Evolutionary conservation across 352 stramenopile genomes (phyloP).

Genomic region (Globisporangium recalcitrans): DNA sequence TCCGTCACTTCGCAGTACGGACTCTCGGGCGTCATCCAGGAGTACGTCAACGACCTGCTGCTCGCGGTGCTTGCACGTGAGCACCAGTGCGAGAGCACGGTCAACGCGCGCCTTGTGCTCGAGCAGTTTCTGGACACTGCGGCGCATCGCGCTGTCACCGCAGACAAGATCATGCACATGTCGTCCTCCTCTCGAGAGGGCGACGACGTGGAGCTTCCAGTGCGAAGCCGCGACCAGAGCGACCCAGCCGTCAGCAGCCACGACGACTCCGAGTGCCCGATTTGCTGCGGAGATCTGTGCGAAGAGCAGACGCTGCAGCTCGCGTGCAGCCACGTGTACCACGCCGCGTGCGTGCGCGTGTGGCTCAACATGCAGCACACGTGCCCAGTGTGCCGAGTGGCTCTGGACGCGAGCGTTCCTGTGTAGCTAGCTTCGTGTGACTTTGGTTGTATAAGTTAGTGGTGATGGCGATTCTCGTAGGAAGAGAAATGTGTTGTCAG

Average conservation of each 20-base stretch:
- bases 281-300: conserved; percentile 49
- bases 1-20: conserved; percentile 33
- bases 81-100: conserved; percentile 35
- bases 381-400: conserved; percentile 62
- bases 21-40: conserved; percentile 46
- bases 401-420: conserved; percentile 1
- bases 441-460: not conserved
- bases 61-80: conserved; percentile 30
- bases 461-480: not conserved
- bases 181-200: not conserved
- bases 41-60: conserved; percentile 62
- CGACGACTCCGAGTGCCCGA: conserved; percentile 55
- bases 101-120: conserved; percentile 29
- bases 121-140: conserved; percentile 52
- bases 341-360: conserved; percentile 55
- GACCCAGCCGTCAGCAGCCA: conserved; percentile 12
- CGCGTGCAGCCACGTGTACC: conserved; percentile 60
- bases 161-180: conserved; percentile 8
- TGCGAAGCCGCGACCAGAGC: not conserved
- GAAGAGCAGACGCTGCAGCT: conserved; percentile 43
- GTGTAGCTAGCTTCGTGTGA: not conserved
- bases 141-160: conserved; percentile 15
- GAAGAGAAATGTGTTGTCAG: not conserved
- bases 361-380: conserved; percentile 68
- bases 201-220: not conserved